A percentile compares a stretch with the other conserved stretches of the same genome.
These are phyloP conservation scores for Penicillium sp. DNA, from an alignment of 2,329 filamentous ascomycete species.

Conservation along the genomic window DNA sequence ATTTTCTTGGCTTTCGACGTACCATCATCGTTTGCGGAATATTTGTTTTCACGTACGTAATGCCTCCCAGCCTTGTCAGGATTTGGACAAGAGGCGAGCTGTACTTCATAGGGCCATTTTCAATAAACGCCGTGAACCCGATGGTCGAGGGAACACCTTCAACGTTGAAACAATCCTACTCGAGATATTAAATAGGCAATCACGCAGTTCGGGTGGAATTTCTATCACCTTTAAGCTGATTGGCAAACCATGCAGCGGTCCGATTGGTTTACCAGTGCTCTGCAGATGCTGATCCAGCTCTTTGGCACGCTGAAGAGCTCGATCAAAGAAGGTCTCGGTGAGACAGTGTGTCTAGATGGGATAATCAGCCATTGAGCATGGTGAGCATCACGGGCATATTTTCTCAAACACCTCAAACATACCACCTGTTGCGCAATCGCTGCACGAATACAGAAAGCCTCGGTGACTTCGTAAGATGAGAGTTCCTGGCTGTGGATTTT, in stretches of 20 bases:
- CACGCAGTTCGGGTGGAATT: not conserved
- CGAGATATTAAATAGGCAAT: not conserved
- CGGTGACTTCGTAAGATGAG: constrained; percentile 14
- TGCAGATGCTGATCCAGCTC: constrained; percentile 48
- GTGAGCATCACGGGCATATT: not conserved
- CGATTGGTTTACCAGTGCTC: constrained; percentile 46
- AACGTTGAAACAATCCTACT: constrained; percentile 17
- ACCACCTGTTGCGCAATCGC: constrained; percentile 20
- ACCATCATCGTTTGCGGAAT: constrained; percentile 55
- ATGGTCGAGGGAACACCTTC: constrained; percentile 30
- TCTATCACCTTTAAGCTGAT: constrained; percentile 48
- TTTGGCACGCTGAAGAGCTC: constrained; percentile 50
- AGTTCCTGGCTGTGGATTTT: constrained; percentile 5
- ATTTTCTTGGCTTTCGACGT: not conserved
- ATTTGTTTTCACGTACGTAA: constrained; percentile 69
- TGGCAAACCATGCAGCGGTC: constrained; percentile 63
- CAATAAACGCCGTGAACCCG: constrained; percentile 60
- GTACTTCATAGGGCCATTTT: constrained; percentile 51
- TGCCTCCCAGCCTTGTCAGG: constrained; percentile 58
- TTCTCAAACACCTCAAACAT: not conserved
- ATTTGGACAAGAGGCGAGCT: constrained; percentile 59
- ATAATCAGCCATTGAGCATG: not conserved
- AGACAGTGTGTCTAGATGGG: constrained; percentile 43
- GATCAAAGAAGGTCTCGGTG: constrained; percentile 53
- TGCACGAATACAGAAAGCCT: constrained; percentile 18